phyloP scores from a whole-genome alignment of 148 eudicot species.

The Rhododendron vialii region DNA sequence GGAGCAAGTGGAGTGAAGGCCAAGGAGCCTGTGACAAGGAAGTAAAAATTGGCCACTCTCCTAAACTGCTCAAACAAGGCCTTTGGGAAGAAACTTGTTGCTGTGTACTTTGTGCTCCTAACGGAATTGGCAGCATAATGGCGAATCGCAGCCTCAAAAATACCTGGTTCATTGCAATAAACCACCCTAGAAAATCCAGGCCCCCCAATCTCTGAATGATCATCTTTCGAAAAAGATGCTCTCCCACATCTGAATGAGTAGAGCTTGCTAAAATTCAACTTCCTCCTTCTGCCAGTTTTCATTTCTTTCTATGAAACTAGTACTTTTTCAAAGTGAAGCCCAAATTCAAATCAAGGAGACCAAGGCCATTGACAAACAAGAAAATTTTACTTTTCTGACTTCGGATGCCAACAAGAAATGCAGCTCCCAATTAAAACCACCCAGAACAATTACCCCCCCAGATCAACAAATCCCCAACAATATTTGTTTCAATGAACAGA shows the following conservation, averaged over 20 bases:
- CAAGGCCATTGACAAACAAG: not conserved
- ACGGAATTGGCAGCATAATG: conserved; percentile 65
- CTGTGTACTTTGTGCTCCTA: conserved; percentile 76
- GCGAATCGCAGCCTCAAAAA: conserved; percentile 31
- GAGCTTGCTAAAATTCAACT: conserved; percentile 71
- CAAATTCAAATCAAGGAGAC: conserved; percentile 2
- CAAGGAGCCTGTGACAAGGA: conserved; percentile 69
- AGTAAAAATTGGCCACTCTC: conserved; percentile 92
- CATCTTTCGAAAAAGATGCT: conserved; percentile 35
- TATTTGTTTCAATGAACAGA: conserved; percentile 6
- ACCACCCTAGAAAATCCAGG: conserved; percentile 87
- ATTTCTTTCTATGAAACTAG: conserved; percentile 12
- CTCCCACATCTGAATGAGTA: conserved; percentile 76
- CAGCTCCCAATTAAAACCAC: conserved; percentile 11
- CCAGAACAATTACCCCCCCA: conserved; percentile 18
- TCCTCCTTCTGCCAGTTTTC: conserved; percentile 43
- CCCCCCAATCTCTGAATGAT: conserved; percentile 72
- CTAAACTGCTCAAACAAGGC: conserved; percentile 97
- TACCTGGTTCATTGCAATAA: conserved; percentile 60
- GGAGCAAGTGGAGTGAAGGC: conserved; percentile 79
- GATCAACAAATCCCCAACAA: conserved; percentile 15
- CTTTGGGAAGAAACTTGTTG: conserved; percentile 76
- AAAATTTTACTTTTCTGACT: not conserved
- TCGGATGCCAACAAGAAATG: not conserved
- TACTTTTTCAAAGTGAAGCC: not conserved